Conservation (phyloP, 768 basidiomycete species). For the Cantharellus cinnabarinus region DNA sequence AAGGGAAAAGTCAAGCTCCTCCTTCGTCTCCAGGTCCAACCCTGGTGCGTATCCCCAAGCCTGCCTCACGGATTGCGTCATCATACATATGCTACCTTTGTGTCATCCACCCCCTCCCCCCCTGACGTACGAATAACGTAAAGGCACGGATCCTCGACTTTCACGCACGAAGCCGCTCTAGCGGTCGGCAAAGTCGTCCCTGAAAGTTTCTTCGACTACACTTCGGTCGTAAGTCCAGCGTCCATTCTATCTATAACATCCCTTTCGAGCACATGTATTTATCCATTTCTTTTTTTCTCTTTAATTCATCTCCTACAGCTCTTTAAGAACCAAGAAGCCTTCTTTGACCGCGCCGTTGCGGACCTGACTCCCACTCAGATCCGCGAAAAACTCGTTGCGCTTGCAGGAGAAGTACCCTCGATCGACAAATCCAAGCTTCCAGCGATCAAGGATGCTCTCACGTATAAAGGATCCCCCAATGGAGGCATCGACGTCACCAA, state of each 20-base stretch:
- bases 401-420: slow-evolving; percentile 28
- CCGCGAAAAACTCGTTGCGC: slow-evolving; percentile 45
- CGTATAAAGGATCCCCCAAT: slow-evolving; percentile 43
- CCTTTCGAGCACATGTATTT: not conserved
- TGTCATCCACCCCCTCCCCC: not conserved
- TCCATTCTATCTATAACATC: not conserved
- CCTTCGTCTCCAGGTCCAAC: slow-evolving; percentile 16
- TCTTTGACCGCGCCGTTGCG: slow-evolving; percentile 55
- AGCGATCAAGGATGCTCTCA: slow-evolving; percentile 40
- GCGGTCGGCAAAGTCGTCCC: slow-evolving; percentile 58
- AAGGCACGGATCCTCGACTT: slow-evolving; percentile 60
- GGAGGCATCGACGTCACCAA: slow-evolving; percentile 69
- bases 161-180: slow-evolving; percentile 63
- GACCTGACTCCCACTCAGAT: slow-evolving; percentile 48
- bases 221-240: slow-evolving; percentile 29
- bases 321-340: slow-evolving; percentile 56
- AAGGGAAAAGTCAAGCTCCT: slow-evolving; percentile 45
- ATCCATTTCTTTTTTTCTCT: not conserved
- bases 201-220: slow-evolving; percentile 62
- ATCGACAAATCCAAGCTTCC: slow-evolving; percentile 30
- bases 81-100: slow-evolving; percentile 30
- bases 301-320: slow-evolving; percentile 25
- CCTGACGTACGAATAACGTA: slow-evolving; percentile 30
- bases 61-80: slow-evolving; percentile 16
- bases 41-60: slow-evolving; percentile 16